Conservation (phyloP, 2,329 filamentous ascomycete species). For the Tolypocladium sp. region DNA sequence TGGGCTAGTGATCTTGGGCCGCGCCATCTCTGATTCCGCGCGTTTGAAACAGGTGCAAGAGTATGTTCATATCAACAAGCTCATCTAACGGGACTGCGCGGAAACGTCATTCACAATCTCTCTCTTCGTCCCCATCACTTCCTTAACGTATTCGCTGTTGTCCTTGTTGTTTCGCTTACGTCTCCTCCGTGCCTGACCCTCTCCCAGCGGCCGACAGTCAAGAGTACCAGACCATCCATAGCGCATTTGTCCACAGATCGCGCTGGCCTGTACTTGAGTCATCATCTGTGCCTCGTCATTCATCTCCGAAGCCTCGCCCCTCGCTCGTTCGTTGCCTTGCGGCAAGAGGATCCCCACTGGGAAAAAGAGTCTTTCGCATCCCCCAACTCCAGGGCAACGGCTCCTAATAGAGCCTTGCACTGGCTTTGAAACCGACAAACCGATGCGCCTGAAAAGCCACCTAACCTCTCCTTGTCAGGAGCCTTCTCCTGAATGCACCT, state of each 20-base stretch:
- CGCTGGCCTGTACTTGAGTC: neutral
- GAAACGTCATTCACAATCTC: neutral
- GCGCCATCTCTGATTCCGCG: neutral
- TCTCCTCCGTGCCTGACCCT: neutral
- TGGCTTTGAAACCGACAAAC: neutral
- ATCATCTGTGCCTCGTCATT: neutral
- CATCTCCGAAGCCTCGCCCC: neutral
- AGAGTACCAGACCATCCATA: neutral
- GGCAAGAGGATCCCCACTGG: neutral
- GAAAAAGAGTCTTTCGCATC: neutral
- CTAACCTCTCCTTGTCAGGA: neutral
- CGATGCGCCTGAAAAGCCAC: constrained; percentile 1
- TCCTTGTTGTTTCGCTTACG: neutral
- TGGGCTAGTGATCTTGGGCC: neutral
- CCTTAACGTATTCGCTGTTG: neutral
- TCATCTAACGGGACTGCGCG: neutral
- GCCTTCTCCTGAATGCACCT: neutral
- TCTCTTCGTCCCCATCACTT: neutral
- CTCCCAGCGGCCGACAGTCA: neutral
- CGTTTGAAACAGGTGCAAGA: neutral
- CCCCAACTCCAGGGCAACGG: neutral
- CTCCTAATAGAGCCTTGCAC: neutral
- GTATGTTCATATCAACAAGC: neutral
- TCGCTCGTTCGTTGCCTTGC: neutral
- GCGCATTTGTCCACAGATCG: neutral